phyloP scores from a whole-genome alignment of 2,329 filamentous ascomycete species.

The Hawksworthiomyces lignivorus region DNA sequence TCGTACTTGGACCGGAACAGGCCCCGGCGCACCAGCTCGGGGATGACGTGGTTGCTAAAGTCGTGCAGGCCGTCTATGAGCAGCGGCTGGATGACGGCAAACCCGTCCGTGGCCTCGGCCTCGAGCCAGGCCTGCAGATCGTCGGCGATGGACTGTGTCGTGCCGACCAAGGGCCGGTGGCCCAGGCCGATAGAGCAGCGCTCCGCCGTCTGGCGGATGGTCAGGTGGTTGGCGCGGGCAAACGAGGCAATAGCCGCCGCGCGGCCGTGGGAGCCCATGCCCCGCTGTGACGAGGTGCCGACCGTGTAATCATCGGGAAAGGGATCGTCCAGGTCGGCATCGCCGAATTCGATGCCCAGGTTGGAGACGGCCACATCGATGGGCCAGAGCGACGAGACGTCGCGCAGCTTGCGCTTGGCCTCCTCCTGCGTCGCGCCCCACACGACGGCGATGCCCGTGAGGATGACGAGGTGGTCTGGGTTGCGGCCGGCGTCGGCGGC shows the following conservation, averaged over 20 bases:
- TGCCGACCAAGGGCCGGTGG: conserved; percentile 8
- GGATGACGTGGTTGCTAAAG: conserved; percentile 3
- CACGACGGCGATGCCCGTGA: conserved; percentile 5
- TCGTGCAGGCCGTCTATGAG: conserved; percentile 7
- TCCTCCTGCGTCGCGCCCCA: conserved; percentile 7
- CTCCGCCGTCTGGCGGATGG: conserved; percentile 8
- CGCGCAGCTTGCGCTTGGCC: background rate
- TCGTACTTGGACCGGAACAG: conserved; percentile 4
- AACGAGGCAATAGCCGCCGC: conserved; percentile 5
- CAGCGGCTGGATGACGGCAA: conserved; percentile 7
- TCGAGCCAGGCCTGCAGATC: conserved; percentile 8
- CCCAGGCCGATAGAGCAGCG: conserved; percentile 7
- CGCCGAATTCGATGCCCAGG: conserved; percentile 6
- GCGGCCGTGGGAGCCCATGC: background rate
- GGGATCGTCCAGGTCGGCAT: conserved; percentile 3
- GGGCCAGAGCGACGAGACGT: conserved; percentile 3
- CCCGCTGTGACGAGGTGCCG: background rate
- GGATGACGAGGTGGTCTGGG: conserved; percentile 3
- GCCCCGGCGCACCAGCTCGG: conserved; percentile 6
- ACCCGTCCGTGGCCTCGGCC: conserved; percentile 5
- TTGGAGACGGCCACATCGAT: conserved; percentile 4
- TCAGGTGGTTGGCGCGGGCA: conserved; percentile 1
- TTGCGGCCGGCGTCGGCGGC: conserved; percentile 4
- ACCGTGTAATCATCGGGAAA: conserved; percentile 4
- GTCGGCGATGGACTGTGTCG: conserved; percentile 6